Base-by-base conservation (phyloP, 1,284 basidiomycete species). In the Rhizopogon parksii region DNA sequence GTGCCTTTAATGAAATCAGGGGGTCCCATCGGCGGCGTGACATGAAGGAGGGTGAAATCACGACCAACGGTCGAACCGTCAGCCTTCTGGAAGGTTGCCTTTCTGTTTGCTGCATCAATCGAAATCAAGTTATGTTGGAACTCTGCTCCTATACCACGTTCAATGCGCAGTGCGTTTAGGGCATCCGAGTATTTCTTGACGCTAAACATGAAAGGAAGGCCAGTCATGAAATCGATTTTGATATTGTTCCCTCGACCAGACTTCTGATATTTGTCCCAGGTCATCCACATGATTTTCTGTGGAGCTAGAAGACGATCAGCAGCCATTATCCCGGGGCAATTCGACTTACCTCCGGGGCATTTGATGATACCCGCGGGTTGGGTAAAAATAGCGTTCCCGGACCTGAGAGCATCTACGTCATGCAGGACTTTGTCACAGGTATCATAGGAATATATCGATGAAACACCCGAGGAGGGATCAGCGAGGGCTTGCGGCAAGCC, bases 261-360 rank as follows among this genome's bases (percentile, higher is more conserved):
- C 59, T 68, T 74, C 49, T 75, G 73, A 62, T 78, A 91, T 45
- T 82, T 73, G 61, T 91, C 88, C 85, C 85, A 88, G 45, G 91
- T 88, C 89, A 94, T 93, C 88, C 92, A 95, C 83, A 92, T 90
- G 57, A 95, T 88, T 71, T 95, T 95, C 64, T 93, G 90, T 15
- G 91, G 91, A 12, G 90, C 91, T 91, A 58, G 21, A 48, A 43
- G 30, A 36, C 25, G 35, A 27, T 45, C 30, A 46, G 15, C 39
- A 56, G 17, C 19, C 19, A 25, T 37, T 15, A 24, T 45, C 24
- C 27, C 9, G 15, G 34, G 38, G 1, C 19, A n/a, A 3, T 9
- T 42, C 27, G 6, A 46, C 71, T 57, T 59, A 85, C 87, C 93
- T 68, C 95, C 95, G 49, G 94, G 90, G 66, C 95, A 98, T 71